phyloP scores from a whole-genome alignment of 768 basidiomycete species.

The Amanita rimosa region DNA sequence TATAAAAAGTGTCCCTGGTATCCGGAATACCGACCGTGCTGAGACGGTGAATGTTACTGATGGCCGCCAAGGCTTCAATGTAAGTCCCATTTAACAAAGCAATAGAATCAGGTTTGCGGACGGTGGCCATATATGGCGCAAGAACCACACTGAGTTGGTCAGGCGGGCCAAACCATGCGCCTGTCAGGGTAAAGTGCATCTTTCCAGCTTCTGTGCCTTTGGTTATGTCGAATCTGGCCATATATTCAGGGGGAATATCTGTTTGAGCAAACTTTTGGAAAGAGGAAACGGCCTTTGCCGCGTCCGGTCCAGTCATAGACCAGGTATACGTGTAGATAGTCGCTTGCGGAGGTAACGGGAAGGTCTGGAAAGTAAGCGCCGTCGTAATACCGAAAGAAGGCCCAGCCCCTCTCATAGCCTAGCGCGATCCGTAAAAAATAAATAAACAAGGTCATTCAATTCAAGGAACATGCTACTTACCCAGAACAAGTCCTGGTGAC shows the following conservation, averaged over 20 bases:
- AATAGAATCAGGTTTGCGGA: neutral
- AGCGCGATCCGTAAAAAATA: neutral
- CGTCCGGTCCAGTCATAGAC: constrained; percentile 19
- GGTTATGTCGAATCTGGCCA: neutral
- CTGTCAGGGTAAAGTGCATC: neutral
- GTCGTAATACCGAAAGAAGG: constrained; percentile 30
- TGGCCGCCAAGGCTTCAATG: constrained; percentile 19
- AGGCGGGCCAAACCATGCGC: constrained; percentile 12
- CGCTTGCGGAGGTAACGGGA: constrained; percentile 21
- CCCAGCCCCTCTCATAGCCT: constrained; percentile 30
- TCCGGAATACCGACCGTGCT: constrained; percentile 15
- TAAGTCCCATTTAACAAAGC: constrained; percentile 15
- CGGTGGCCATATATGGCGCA: constrained; percentile 9
- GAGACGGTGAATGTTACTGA: constrained; percentile 16
- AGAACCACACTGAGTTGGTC: constrained; percentile 8
- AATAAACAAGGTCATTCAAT: neutral
- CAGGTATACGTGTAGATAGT: constrained; percentile 28
- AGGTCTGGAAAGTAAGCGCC: constrained; percentile 23
- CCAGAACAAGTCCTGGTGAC: constrained; percentile 34
- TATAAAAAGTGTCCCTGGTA: constrained; percentile 28
- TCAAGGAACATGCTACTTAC: constrained; percentile 14
- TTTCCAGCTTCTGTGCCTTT: neutral
- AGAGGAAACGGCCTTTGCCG: constrained; percentile 18
- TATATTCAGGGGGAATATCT: neutral
- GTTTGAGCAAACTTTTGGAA: constrained; percentile 6